A percentile compares a stretch with the other conserved stretches of the same genome.
Conservation (phyloP, 768 basidiomycete species). For the Strobilomyces dryophilus region DNA sequence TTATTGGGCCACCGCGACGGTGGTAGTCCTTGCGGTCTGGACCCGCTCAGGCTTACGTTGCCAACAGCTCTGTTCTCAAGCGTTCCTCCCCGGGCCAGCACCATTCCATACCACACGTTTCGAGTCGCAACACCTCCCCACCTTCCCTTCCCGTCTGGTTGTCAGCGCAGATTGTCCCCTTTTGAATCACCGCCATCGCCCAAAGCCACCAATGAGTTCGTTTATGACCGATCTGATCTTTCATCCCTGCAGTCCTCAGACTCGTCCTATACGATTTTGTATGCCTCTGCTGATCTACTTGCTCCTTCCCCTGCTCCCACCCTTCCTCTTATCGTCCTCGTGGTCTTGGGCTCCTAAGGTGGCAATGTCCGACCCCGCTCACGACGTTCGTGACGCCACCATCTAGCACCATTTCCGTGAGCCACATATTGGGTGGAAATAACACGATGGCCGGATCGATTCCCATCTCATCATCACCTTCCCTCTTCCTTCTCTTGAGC, state of each 20-base stretch:
- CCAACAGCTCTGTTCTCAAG: too few species aligned
- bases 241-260: neutral
- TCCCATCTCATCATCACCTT: slow-evolving; percentile 42
- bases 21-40: too few species aligned
- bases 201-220: slow-evolving; percentile 1
- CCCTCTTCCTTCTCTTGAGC: slow-evolving; percentile 47
- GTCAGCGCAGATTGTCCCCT: slow-evolving; percentile 1
- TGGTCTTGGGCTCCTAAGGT: slow-evolving; percentile 11
- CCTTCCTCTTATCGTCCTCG: slow-evolving; percentile 14
- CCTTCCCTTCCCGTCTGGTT: neutral
- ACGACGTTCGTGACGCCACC: slow-evolving; percentile 18
- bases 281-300: slow-evolving; percentile 1
- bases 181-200: slow-evolving; percentile 4
- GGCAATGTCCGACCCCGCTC: slow-evolving; percentile 11
- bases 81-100: too few species aligned
- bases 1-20: too few species aligned
- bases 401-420: slow-evolving; percentile 14
- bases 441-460: slow-evolving; percentile 28
- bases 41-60: too few species aligned
- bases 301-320: neutral
- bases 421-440: slow-evolving; percentile 5
- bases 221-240: slow-evolving; percentile 9
- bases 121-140: neutral
- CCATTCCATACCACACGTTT: neutral
- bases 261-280: slow-evolving; percentile 7